A percentile compares a stretch with the other conserved stretches of the same genome.
These are phyloP conservation scores for Smallanthus sonchifolius DNA, from an alignment of 129 eudicot genomes.

Conservation along the genomic window DNA sequence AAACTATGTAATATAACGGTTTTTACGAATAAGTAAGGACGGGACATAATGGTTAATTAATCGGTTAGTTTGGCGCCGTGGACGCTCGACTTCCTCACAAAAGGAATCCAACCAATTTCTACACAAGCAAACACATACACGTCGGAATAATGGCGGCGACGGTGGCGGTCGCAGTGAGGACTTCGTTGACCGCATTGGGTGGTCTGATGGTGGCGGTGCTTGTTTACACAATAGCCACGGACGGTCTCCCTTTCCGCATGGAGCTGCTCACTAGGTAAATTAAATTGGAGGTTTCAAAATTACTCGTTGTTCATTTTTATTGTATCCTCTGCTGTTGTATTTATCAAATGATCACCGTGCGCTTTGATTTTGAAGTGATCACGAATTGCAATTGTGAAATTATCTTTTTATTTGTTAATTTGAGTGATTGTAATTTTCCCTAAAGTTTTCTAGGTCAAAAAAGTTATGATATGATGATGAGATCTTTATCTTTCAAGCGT, in stretches of 20 bases:
- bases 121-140: background rate
- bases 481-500: background rate
- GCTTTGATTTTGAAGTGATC: too few relatives aligned
- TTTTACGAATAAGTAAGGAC: too few relatives aligned
- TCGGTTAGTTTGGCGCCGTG: background rate
- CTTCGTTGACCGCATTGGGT: slow-evolving; percentile 43
- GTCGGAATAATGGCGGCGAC: slow-evolving; percentile 18
- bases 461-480: background rate
- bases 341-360: too few relatives aligned
- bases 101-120: slow-evolving; percentile 10
- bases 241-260: slow-evolving; percentile 76
- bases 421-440: too few relatives aligned
- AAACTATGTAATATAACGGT: too few relatives aligned
- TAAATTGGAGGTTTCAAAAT: too few relatives aligned
- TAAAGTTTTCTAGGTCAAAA: too few relatives aligned
- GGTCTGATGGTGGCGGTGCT: slow-evolving; percentile 55
- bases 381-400: too few relatives aligned
- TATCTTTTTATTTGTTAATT: too few relatives aligned
- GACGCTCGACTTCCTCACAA: slow-evolving; percentile 21
- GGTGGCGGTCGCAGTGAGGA: slow-evolving; percentile 35
- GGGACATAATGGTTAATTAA: too few relatives aligned
- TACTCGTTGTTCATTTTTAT: too few relatives aligned
- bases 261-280: slow-evolving; percentile 78
- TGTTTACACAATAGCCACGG: slow-evolving; percentile 57
- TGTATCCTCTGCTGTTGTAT: too few relatives aligned